Base-by-base conservation (phyloP, 2,329 filamentous ascomycete species). In the Scopulariopsis brevicaulis region DNA sequence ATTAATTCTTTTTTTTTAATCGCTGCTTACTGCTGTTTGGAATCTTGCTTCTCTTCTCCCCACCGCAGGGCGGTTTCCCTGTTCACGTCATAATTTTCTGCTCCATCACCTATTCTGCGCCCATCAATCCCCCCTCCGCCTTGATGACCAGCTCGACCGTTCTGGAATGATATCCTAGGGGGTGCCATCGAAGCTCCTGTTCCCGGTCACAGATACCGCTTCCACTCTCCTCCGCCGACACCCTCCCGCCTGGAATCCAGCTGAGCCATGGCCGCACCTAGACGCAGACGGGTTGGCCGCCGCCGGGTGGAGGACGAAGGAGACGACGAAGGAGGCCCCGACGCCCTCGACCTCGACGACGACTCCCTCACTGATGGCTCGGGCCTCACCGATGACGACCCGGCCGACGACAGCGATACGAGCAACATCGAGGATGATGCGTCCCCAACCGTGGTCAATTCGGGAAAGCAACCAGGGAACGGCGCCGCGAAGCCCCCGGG, bases 241-340 rank as follows among this genome's bases (percentile, higher is more conserved):
- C 35, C 35, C 20, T 46, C 56, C 48, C 35, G 40, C 40, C 40
- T 46, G 40, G 40, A 7, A 28, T 32, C 4, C 37, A n/a, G 22
- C 34, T 58, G 76, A 62, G 60, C 63, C 56, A 82, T 81, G 78
- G 75, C 74, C 67, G 70, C 69, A 60, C 69, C 79, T 66, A 80
- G 82, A 67, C 81, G 83, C 70, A 85, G 80, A 73, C 85, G 84
- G 72, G 80, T 87, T 70, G 83, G 83, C 68, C 82, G 85, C 66
- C 83, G 86, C 69, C 82, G 85, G 64, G 78, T 84, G 63, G 84
- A 85, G 70, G 85, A 89, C 66, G 85, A 89, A 68, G 85, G 80
- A 64, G 86, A 88, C 65, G 86, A 88, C 63, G 85, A 88, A 62
- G 80, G 74, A 63, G 78, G 76, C 60, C 74, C 71, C 56, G 80